Evolutionary conservation across 2,329 filamentous ascomycete species (phyloP).

Genomic region (Pseudopyricularia cyperi): DNA sequence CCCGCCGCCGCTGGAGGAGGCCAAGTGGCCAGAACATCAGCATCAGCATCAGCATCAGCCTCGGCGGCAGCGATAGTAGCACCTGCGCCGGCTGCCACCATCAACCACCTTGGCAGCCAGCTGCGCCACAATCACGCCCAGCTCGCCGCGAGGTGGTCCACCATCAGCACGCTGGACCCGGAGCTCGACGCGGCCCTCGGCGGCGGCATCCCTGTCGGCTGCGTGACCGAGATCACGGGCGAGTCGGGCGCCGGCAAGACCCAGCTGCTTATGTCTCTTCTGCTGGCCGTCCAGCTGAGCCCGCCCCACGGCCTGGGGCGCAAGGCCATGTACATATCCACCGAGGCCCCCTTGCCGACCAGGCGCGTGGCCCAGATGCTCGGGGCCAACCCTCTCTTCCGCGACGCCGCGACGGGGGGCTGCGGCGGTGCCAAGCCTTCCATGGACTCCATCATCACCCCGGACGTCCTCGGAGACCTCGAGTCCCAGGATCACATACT

Average conservation of each 20-base stretch:
- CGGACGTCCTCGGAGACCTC: constrained; percentile 44
- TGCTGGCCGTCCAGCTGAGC: constrained; percentile 74
- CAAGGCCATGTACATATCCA: constrained; percentile 85
- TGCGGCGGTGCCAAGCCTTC: constrained; percentile 31
- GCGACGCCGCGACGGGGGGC: constrained; percentile 21
- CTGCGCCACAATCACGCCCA: constrained; percentile 22
- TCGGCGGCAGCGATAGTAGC: too few species aligned
- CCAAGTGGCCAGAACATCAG: background rate
- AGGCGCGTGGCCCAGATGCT: constrained; percentile 71
- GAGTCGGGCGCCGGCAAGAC: constrained; percentile 95
- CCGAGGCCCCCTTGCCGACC: constrained; percentile 76
- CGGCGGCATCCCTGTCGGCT: constrained; percentile 70
- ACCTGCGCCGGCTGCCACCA: constrained; percentile 5
- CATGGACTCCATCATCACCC: constrained; percentile 64
- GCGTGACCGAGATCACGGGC: constrained; percentile 79
- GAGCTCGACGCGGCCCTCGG: constrained; percentile 60
- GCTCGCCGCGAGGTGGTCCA: constrained; percentile 29
- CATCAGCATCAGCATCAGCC: background rate
- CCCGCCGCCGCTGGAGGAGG: constrained; percentile 2
- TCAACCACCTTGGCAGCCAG: background rate
- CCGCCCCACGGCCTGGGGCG: constrained; percentile 56
- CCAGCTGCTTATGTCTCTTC: constrained; percentile 75
- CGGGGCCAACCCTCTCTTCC: constrained; percentile 47
- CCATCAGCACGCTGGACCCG: constrained; percentile 70
- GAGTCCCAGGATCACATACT: constrained; percentile 94